phyloP scores from a whole-genome alignment of 495 filamentous ascomycete species.

The Letharia lupina region DNA sequence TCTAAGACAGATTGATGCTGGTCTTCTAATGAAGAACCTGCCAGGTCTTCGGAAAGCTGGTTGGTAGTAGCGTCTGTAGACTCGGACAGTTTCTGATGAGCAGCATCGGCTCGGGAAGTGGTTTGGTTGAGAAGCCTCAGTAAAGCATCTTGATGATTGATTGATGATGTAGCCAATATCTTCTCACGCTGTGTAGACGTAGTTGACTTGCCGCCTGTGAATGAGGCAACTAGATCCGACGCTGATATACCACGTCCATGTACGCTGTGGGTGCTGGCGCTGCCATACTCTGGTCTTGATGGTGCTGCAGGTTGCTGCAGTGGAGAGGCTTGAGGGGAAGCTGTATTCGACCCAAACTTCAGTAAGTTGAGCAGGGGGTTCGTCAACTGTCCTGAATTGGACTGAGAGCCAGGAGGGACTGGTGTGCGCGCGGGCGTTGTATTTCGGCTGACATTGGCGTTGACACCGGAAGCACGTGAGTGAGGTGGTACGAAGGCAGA shows the following conservation, averaged over 20 bases:
- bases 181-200: slow-evolving; percentile 30
- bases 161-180: slow-evolving; percentile 24
- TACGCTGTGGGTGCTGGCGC: slow-evolving; percentile 32
- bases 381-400: slow-evolving; percentile 18
- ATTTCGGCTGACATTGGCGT: slow-evolving; percentile 2
- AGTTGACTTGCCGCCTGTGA: slow-evolving; percentile 38
- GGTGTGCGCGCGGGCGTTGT: slow-evolving; percentile 20
- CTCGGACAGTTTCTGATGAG: slow-evolving; percentile 6
- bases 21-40: slow-evolving; percentile 8
- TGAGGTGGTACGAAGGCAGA: background rate
- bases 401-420: slow-evolving; percentile 16
- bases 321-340: slow-evolving; percentile 29
- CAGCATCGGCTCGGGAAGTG: slow-evolving; percentile 30
- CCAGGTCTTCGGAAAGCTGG: slow-evolving; percentile 13
- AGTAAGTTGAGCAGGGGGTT: slow-evolving; percentile 66
- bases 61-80: slow-evolving; percentile 13
- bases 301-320: slow-evolving; percentile 35
- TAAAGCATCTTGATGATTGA: slow-evolving; percentile 57
- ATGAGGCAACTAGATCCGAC: slow-evolving; percentile 55
- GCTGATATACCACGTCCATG: slow-evolving; percentile 51
- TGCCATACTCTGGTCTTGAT: slow-evolving; percentile 33
- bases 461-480: background rate
- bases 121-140: slow-evolving; percentile 56
- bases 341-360: slow-evolving; percentile 61
- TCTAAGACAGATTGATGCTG: slow-evolving; percentile 4